These are phyloP conservation scores for Voacanga thouarsii DNA, from an alignment of 257 asterid species.

Conservation along the genomic window DNA sequence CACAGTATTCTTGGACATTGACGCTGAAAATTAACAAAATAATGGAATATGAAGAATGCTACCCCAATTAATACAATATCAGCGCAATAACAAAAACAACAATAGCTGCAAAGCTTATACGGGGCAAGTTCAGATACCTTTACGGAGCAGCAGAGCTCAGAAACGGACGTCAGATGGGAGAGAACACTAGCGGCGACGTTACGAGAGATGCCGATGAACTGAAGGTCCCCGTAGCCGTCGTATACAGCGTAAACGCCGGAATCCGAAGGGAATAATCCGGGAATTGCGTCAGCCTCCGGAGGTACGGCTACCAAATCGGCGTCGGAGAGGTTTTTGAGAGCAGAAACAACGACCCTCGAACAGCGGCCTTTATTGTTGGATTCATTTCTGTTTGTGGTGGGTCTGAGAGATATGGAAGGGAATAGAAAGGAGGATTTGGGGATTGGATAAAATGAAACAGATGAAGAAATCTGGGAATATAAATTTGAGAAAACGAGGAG, in stretches of 20 bases:
- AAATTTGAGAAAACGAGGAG: constrained; percentile 24
- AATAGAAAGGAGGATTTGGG: constrained; percentile 34
- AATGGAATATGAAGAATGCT: not conserved
- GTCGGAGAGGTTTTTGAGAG: constrained; percentile 67
- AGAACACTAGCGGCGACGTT: constrained; percentile 73
- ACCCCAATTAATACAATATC: not conserved
- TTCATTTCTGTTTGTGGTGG: constrained; percentile 9
- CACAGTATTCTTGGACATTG: not conserved
- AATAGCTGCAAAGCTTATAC: not conserved
- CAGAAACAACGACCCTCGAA: constrained; percentile 45
- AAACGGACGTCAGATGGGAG: constrained; percentile 67
- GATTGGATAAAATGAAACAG: constrained; percentile 32
- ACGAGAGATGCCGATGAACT: constrained; percentile 82
- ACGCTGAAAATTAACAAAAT: no score
- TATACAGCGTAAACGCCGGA: constrained; percentile 88
- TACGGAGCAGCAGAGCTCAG: constrained; percentile 72
- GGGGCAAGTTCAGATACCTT: constrained; percentile 45
- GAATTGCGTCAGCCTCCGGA: constrained; percentile 29
- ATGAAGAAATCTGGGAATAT: constrained; percentile 35
- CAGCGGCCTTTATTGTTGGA: constrained; percentile 30
- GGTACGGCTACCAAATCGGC: constrained; percentile 54
- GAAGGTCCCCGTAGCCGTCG: constrained; percentile 57
- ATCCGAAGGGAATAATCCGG: constrained; percentile 50
- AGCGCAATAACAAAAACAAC: not conserved
- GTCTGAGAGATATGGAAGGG: constrained; percentile 35